Evolutionary conservation across 2,329 filamentous ascomycete genomes (phyloP).

Genomic region (Stachybotrys elegans): DNA sequence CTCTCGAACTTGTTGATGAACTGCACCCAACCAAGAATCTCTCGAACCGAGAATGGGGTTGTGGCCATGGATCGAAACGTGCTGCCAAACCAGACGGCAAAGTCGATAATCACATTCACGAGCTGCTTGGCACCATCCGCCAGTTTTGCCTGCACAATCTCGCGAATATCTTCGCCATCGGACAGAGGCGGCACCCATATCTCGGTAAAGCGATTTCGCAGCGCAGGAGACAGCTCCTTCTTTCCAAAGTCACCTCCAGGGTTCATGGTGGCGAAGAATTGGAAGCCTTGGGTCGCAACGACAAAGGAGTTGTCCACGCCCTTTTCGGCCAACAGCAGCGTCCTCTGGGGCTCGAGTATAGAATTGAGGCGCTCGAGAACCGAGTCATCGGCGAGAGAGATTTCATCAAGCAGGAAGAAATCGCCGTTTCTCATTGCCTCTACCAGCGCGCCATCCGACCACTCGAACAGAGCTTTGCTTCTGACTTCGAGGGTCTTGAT

Average conservation of each 20-base stretch:
- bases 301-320: slow-evolving; percentile 80
- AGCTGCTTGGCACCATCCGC: slow-evolving; percentile 47
- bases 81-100: slow-evolving; percentile 88
- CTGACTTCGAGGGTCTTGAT: slow-evolving; percentile 50
- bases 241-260: slow-evolving; percentile 98
- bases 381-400: slow-evolving; percentile 95
- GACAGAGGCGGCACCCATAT: slow-evolving; percentile 95
- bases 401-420: slow-evolving; percentile 94
- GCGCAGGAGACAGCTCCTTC: slow-evolving; percentile 88
- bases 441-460: slow-evolving; percentile 90
- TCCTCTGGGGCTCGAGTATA: slow-evolving; percentile 83
- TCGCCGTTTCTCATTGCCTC: slow-evolving; percentile 87
- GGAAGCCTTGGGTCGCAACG: slow-evolving; percentile 71
- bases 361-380: slow-evolving; percentile 95
- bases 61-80: slow-evolving; percentile 71
- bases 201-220: slow-evolving; percentile 95
- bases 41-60: slow-evolving; percentile 81
- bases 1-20: slow-evolving; percentile 71
- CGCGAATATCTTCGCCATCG: slow-evolving; percentile 76
- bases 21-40: slow-evolving; percentile 87
- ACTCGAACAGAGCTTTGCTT: slow-evolving; percentile 87
- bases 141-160: slow-evolving; percentile 80
- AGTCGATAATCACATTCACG: slow-evolving; percentile 70
- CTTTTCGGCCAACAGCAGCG: slow-evolving; percentile 88
- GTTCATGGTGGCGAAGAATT: slow-evolving; percentile 99